These are phyloP conservation scores for Haplosporangium gracile DNA, from an alignment of 192 early-diverging fungal species.

Conservation along the genomic window DNA sequence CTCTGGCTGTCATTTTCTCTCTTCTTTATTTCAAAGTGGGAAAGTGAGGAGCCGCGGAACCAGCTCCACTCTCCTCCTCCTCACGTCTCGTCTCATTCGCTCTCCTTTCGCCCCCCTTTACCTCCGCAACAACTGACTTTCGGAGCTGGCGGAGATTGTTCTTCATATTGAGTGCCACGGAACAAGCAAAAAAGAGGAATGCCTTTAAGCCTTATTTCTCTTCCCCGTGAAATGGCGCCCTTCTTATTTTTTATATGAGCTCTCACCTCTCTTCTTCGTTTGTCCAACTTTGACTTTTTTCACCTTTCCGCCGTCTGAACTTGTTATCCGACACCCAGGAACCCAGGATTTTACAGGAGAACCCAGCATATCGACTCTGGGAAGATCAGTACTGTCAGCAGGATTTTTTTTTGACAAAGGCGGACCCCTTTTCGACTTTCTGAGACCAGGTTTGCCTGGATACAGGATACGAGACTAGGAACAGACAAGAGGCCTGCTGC, in stretches of 20 bases:
- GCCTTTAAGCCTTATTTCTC: background rate
- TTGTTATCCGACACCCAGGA: too few species aligned
- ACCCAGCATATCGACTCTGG: too few species aligned
- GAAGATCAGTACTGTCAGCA: too few species aligned
- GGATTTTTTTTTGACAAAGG: too few species aligned
- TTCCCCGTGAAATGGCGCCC: background rate
- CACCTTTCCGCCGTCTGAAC: too few species aligned
- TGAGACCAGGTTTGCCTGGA: too few species aligned
- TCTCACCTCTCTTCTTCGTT: background rate
- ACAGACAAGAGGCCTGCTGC: too few species aligned
- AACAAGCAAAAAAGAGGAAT: background rate
- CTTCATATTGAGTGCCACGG: background rate
- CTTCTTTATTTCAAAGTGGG: background rate
- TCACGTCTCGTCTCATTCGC: background rate
- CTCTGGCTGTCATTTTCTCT: background rate
- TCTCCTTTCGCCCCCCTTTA: background rate
- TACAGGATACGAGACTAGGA: too few species aligned
- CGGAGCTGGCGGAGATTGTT: constrained; percentile 4
- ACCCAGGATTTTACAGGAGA: too few species aligned
- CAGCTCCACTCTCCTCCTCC: background rate
- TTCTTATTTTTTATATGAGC: background rate
- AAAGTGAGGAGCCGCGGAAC: too few species aligned
- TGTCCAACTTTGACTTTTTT: background rate
- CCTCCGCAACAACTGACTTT: background rate
- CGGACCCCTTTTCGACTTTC: too few species aligned